These are phyloP conservation scores for Pseudocercospora musae DNA, from an alignment of 2,329 filamentous ascomycete genomes.

Conservation along the genomic window DNA sequence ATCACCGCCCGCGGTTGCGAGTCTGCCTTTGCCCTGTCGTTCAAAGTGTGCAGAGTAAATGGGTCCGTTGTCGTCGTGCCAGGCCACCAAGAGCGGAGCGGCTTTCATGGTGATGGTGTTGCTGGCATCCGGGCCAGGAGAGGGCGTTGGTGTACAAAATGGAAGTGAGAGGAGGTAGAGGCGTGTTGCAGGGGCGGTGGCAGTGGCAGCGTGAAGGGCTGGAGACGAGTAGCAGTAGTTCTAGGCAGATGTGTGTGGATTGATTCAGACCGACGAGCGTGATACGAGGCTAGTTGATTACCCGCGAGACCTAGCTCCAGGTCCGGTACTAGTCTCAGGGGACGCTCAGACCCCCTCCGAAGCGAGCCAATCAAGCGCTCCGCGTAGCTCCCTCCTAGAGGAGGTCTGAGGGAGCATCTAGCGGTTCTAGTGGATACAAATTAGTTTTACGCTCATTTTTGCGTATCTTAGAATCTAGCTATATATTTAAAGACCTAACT, in stretches of 20 bases:
- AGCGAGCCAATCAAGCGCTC: no score
- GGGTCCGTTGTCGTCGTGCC: slow-evolving; percentile 95
- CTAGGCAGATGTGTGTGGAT: not conserved
- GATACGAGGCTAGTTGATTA: not conserved
- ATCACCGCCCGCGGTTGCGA: slow-evolving; percentile 93
- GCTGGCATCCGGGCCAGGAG: slow-evolving; percentile 15
- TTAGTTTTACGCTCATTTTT: no score
- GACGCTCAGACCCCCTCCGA: no score
- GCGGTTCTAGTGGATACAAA: no score
- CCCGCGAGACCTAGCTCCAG: no score
- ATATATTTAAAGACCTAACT: no score
- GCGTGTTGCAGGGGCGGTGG: not conserved
- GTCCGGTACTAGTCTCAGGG: no score
- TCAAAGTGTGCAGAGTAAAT: slow-evolving; percentile 98
- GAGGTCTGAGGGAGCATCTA: no score
- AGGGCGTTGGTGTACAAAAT: slow-evolving; percentile 11
- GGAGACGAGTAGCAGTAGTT: not conserved
- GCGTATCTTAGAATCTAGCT: no score
- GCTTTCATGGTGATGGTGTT: slow-evolving; percentile 70
- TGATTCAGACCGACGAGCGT: not conserved
- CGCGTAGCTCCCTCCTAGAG: no score
- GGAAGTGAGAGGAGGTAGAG: not conserved
- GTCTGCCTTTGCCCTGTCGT: slow-evolving; percentile 80
- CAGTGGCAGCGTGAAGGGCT: not conserved
- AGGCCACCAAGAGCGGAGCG: slow-evolving; percentile 92